Conservation (phyloP, 2,329 filamentous ascomycete genomes). For the Chrysoporthe austroafricana region DNA sequence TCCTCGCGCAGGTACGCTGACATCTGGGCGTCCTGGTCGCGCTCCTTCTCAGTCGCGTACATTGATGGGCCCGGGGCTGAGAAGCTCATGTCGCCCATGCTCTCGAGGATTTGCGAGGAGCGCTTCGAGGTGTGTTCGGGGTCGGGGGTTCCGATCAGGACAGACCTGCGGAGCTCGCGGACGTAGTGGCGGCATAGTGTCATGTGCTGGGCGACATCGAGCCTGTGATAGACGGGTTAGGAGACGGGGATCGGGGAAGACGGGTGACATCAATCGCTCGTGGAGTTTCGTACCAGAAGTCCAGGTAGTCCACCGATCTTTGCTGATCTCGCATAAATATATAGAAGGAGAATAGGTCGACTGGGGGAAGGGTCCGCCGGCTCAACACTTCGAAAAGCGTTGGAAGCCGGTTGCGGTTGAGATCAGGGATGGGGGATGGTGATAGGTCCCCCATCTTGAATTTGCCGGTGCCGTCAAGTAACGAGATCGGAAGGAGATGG, state of each 20-base stretch:
- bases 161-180: conserved; percentile 88
- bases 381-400: conserved; percentile 96
- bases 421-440: conserved; percentile 61
- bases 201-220: conserved; percentile 99
- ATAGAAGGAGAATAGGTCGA: conserved; percentile 98
- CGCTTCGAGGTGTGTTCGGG: conserved; percentile 79
- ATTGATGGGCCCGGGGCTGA: conserved; percentile 63
- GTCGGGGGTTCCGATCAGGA: conserved; percentile 91
- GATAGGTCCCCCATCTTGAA: conserved; percentile 44
- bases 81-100: conserved; percentile 67
- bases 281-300: conserved; percentile 78
- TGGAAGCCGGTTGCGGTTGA: conserved; percentile 80
- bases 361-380: conserved; percentile 89
- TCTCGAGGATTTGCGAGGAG: conserved; percentile 79
- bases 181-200: conserved; percentile 97
- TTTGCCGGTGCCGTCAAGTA: conserved; percentile 3
- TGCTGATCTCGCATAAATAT: conserved; percentile 99
- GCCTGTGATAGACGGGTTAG: conserved; percentile 60
- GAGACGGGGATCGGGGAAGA: conserved; percentile 23
- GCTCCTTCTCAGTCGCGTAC: conserved; percentile 71
- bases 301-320: conserved; percentile 94
- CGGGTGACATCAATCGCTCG: conserved; percentile 4
- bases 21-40: conserved; percentile 84
- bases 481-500: not conserved
- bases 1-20: conserved; percentile 84